phyloP scores from a whole-genome alignment of 225 moss, liverwort and hornwort genomes.

The Rhytidiadelphus loreus region DNA sequence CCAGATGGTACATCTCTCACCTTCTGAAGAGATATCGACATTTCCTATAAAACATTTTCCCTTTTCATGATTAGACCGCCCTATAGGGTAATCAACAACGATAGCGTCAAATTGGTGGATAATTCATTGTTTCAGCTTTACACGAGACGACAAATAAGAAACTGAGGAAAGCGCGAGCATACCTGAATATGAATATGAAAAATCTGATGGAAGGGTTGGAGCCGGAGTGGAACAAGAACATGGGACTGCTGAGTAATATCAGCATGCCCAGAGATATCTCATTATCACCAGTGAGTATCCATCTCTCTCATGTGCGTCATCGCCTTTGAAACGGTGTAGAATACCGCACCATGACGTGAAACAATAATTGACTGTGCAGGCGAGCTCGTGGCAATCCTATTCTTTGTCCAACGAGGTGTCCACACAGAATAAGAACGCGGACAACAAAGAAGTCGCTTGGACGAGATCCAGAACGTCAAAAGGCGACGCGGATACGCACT shows the following conservation, averaged over 20 bases:
- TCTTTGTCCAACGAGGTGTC: background rate
- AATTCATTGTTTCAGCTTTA: background rate
- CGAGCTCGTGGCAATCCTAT: constrained; percentile 12
- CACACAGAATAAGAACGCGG: background rate
- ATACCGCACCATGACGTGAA: background rate
- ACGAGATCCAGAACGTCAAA: background rate
- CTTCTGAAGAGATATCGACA: background rate
- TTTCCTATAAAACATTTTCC: background rate
- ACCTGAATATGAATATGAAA: constrained; percentile 15
- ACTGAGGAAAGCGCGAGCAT: constrained; percentile 14
- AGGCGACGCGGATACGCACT: background rate
- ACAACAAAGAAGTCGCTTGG: background rate
- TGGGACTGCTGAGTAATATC: constrained; percentile 33
- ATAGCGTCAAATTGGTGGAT: background rate
- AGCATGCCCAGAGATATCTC: constrained; percentile 25
- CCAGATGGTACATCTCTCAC: background rate
- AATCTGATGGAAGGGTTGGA: constrained; percentile 24
- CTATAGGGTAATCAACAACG: background rate
- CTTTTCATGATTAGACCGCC: background rate
- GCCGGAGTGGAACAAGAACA: constrained; percentile 41
- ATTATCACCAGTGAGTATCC: constrained; percentile 24
- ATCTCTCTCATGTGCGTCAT: background rate
- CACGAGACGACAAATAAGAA: constrained; percentile 18
- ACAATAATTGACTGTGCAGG: background rate
- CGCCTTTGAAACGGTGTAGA: background rate